Base-by-base conservation (phyloP, 441 rosid genomes). In the Eutrema salsugineum region DNA sequence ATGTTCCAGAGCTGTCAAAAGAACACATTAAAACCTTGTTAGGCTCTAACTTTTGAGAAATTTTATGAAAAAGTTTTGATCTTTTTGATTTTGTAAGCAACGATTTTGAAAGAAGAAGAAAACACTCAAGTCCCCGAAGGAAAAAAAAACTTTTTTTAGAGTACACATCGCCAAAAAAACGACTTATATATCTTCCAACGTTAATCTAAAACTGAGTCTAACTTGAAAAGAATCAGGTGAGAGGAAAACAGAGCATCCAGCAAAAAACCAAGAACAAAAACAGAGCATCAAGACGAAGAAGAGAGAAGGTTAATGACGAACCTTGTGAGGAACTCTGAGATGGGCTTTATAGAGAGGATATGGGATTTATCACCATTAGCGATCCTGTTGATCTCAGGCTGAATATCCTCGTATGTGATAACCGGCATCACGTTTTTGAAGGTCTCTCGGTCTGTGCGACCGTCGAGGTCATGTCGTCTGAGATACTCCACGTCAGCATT, bases 271-370 rank as follows among this genome's bases (percentile, higher is more conserved):
- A 1, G 6, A 5, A 33, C 15, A 6, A 33, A 56, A 58, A 6
- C 63, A 57, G 63, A 57, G 63, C 46, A 58, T 58, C 46, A 10
- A 42, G n/a, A 48, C 44, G 67, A 60, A 63, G 56, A 19, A 55
- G 4, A 55, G 40, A 69, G 38, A 16, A 24, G 48, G 57, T 38
- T 47, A 64, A 11, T 1, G 22, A 48, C 70, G 39, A 53, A 90
- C 98, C 98, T 93, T n/a, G 98, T 93, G 69, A 93, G 81, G 80
- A 93, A 93, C 82, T 91, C 98, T 1, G 98, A 93, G 80, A 93
- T 88, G 86, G 97, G 96, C 55, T 67, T 68, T 15, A 90, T 86
- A 75, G 92, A 93, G 78, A 93, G 91, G 78, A 93, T 88, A 14
- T 82, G 89, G 7, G 96, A 89, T 33, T 82, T 74, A 48, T 91